Percentiles rank a stretch among this genome's conserved stretches.
phyloP scores from a whole-genome alignment of 768 basidiomycete species.

The Mrakia gelida region DNA sequence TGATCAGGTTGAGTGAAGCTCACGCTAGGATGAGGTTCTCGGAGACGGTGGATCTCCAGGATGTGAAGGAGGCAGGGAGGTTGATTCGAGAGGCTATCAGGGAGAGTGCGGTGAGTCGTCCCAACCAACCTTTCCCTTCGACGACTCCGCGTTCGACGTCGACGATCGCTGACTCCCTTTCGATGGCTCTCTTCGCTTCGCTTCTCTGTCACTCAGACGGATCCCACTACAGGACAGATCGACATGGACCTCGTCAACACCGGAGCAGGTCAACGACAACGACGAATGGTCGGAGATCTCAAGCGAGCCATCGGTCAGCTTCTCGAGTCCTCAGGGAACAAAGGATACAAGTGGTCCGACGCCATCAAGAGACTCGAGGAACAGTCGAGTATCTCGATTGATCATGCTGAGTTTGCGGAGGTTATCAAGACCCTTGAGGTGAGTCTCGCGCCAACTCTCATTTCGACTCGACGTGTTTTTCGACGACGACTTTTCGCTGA shows the following conservation, averaged over 20 bases:
- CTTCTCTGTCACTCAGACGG: slow-evolving; percentile 52
- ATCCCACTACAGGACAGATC: slow-evolving; percentile 84
- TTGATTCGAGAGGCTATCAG: slow-evolving; percentile 95
- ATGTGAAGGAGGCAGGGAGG: slow-evolving; percentile 86
- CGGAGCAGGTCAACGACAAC: slow-evolving; percentile 80
- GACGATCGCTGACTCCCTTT: background rate
- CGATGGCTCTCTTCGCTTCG: background rate
- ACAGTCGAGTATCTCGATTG: slow-evolving; percentile 80
- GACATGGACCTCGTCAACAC: slow-evolving; percentile 48
- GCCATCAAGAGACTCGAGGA: slow-evolving; percentile 70
- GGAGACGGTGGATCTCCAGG: slow-evolving; percentile 73
- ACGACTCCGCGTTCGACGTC: background rate
- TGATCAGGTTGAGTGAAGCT: slow-evolving; percentile 93
- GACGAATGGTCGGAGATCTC: slow-evolving; percentile 84
- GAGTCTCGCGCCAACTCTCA: background rate
- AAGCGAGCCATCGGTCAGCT: slow-evolving; percentile 69
- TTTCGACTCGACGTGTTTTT: background rate
- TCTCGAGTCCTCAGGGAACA: slow-evolving; percentile 54
- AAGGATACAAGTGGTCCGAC: slow-evolving; percentile 75
- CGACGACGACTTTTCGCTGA: background rate
- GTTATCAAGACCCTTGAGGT: slow-evolving; percentile 42
- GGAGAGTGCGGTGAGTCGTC: slow-evolving; percentile 51
- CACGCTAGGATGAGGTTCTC: slow-evolving; percentile 96
- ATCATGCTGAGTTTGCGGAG: slow-evolving; percentile 66
- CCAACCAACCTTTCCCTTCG: too few species aligned